Base-by-base conservation (phyloP, 257 asterid species). In the Forsythia viridissima region DNA sequence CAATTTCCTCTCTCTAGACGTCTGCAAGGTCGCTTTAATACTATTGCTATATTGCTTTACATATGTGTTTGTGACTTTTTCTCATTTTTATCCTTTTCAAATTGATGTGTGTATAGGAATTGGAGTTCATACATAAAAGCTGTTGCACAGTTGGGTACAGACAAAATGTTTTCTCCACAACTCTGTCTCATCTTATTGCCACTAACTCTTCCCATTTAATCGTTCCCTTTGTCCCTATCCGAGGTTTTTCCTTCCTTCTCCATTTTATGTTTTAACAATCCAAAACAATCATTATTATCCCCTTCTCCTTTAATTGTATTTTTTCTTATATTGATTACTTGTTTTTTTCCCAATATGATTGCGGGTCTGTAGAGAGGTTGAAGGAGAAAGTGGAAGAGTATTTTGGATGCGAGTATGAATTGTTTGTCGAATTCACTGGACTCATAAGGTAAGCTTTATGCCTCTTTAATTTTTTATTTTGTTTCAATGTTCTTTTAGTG, bases 351-450 rank as follows among this genome's bases (percentile, higher is more conserved):
- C 63, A 41, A 24, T 24, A 76, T 21, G 71, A 55, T 55, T 43
- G 65, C 51, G 76, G 68, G 68, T 75, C 76, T 82, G 79, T 73
- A 93, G 99, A 95, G 84, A 89, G 81, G 83, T 82, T 95, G 85
- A 90, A 85, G 90, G 99, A 95, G 78, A 90, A 83, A 73, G 93
- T 86, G 83, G 99, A 95, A 85, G 97, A 90, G 79, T 82, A 84
- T 65, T 93, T 95, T 80, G 93, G 91, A 20, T 93, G 97, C 65
- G 91, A 88, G 82, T 92, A 85, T 79, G 97, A 93, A 81, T 82
- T 95, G 88, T 87, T 91, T 78, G 90, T 95, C 76, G 99, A 95
- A 86, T 95, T 93, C 83, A 95, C 98, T 77, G 99, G 97, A 43
- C 89, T 93, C 70, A 88, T 94, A 71, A 94, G 98, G 98, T 90